Base-by-base conservation (phyloP, 1,284 basidiomycete species). In the Malassezia equina region DNA sequence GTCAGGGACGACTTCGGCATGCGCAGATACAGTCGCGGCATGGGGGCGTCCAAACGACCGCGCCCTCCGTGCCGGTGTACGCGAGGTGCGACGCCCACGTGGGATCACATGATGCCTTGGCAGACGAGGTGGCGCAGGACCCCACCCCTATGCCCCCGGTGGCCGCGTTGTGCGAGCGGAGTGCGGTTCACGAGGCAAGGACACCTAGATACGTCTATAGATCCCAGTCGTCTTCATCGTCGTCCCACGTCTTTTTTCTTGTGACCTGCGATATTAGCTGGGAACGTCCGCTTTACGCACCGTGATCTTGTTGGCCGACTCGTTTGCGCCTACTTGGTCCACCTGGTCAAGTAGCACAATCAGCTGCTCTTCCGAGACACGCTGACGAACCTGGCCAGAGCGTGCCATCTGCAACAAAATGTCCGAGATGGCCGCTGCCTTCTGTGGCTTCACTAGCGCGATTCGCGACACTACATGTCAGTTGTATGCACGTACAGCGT, bases 341-440 rank as follows among this genome's bases (percentile, higher is more conserved):
- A 90, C 90, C 81, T 96, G 90, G 72, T 96, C 88, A 51, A 98
- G 80, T 17, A 98, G 78, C 32, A 84, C 85, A 68, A 96, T 93
- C 55, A 98, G 80, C 71, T 93, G 89, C 43, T 82, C 80, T 74
- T 98, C 93, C 24, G 82, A 84, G 40, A 98, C 85, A 51, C 85
- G 81, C 11, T 86, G 86, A 51, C 86, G 81, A 44, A 96, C 78
- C 75, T 95, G 90, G n/a, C 91, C 90, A 2, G 82, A 81, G 76
- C 91, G 88, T 7, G 86, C 90, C 88, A 95, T 91, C 39, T 88
- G 82, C 32, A 90, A 73, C 40, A 98, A 78, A 53, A 94, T 82
- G 12, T 80, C 81, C 76, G 94, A 87, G 63, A 96, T 90, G 74
- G 90, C 84, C 53, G 81, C 79, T 6, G 90, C 86, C 71, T 90